Base-by-base conservation (phyloP, 108 stramenopile genomes). In the Parietichytrium sp. region DNA sequence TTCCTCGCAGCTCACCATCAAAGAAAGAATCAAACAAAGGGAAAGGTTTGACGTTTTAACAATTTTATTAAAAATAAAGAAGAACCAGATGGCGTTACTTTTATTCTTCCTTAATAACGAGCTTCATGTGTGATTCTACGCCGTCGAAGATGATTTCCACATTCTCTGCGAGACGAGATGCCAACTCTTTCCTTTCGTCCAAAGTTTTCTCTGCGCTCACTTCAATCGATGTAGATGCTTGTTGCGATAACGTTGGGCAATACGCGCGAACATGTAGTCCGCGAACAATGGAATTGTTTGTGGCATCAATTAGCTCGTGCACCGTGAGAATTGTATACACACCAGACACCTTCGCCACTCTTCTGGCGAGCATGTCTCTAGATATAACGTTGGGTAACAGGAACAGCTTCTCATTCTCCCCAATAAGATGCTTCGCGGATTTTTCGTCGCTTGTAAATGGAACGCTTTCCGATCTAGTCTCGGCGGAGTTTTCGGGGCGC, bases 211-310 rank as follows among this genome's bases (percentile, higher is more conserved):
- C n/a, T 0, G n/a, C 16, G 13, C 20, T 15, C 54, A 55, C 1
- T 26, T 72, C 61, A 10, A 72, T 42, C 36, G 61, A 72, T 0
- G 61, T 27, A 31, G 61, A 72, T 7, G 61, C 61, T 27, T 72
- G 61, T 42, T 72, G 61, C 2, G 61, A 72, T 7, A 72, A 16
- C 6, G 61, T 72, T 10, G 61, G 61, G 61, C 61, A 72, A 25
- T 72, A 72, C 12, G 61, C 61, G 15, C 61, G 61, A 31, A 72
- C 42, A 72, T 72, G 61, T 13, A 72, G 0, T n/a, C 61, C 61
- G 25, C 61, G 61, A 12, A 72, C 33, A 6, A 45, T 72, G 42
- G 38, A 18, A 10, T 72, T 42, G 42, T 72, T 38, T 0, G 36
- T 42, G 38, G 36, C 45, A 42, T 72, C 61, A 38, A 72, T 42